A percentile compares a stretch with the other conserved stretches of the same genome.
These are phyloP conservation scores for Aotearoamyces nothofagi DNA, from an alignment of 2,329 filamentous ascomycete species.

Conservation along the genomic window DNA sequence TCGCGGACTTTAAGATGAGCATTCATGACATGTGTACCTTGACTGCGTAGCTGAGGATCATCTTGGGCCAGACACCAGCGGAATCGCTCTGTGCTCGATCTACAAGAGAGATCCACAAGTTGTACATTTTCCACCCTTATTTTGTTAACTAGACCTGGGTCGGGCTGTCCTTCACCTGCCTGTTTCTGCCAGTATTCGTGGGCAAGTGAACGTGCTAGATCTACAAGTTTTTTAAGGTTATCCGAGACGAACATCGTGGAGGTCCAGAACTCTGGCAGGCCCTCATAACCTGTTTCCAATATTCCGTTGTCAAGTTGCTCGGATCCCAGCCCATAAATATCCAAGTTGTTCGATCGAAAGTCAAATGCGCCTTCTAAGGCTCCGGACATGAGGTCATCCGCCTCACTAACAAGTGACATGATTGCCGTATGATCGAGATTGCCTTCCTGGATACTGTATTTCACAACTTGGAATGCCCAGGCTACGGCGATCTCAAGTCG, in stretches of 20 bases:
- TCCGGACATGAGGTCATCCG: conserved; percentile 56
- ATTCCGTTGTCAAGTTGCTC: conserved; percentile 54
- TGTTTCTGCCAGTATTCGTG: conserved; percentile 19
- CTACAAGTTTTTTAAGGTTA: conserved; percentile 42
- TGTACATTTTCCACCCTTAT: conserved; percentile 34
- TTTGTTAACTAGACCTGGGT: conserved; percentile 21
- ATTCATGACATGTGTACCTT: conserved; percentile 30
- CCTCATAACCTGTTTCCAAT: conserved; percentile 46
- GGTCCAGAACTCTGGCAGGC: conserved; percentile 75
- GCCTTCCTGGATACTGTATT: conserved; percentile 50
- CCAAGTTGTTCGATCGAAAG: conserved; percentile 57
- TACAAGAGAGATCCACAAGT: conserved; percentile 41
- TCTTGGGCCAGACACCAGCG: conserved; percentile 39
- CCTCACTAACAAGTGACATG: conserved; percentile 34
- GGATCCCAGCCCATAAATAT: conserved; percentile 55
- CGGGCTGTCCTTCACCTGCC: conserved; percentile 13
- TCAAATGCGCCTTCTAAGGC: conserved; percentile 47
- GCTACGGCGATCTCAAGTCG: conserved; percentile 61
- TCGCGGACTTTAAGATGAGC: conserved; percentile 26
- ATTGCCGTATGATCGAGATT: conserved; percentile 34
- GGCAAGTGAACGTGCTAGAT: conserved; percentile 28
- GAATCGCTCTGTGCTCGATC: conserved; percentile 41
- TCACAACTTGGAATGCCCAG: conserved; percentile 66
- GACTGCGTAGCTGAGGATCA: conserved; percentile 28
- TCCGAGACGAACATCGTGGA: conserved; percentile 49